phyloP scores from a whole-genome alignment of 2,329 filamentous ascomycete species.

The Cryphonectria nitschkei region DNA sequence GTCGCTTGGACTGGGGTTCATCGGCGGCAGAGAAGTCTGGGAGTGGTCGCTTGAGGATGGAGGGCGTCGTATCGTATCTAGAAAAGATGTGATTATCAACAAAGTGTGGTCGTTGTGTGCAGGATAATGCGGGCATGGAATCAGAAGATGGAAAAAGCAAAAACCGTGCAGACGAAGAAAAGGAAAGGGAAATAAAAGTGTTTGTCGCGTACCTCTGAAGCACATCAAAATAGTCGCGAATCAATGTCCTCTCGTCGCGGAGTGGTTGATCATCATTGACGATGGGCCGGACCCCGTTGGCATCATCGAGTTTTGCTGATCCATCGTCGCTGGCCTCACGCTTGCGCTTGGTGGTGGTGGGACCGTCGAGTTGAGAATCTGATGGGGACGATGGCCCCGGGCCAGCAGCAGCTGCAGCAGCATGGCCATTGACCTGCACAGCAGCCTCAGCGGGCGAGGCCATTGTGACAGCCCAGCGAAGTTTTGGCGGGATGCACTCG shows the following conservation, averaged over 20 bases:
- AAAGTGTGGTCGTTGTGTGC: not conserved
- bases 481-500: not conserved
- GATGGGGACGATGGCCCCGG: slow-evolving; percentile 32
- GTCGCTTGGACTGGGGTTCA: slow-evolving; percentile 63
- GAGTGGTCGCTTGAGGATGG: slow-evolving; percentile 59
- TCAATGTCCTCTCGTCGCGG: slow-evolving; percentile 41
- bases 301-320: slow-evolving; percentile 25
- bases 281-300: slow-evolving; percentile 36
- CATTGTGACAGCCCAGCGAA: slow-evolving; percentile 34
- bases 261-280: slow-evolving; percentile 34
- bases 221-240: slow-evolving; percentile 48
- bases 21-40: slow-evolving; percentile 46
- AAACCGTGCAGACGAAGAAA: not conserved
- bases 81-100: slow-evolving; percentile 13
- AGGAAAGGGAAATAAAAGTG: not conserved
- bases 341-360: slow-evolving; percentile 56
- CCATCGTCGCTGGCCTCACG: slow-evolving; percentile 51
- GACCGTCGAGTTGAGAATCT: slow-evolving; percentile 12
- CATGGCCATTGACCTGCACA: slow-evolving; percentile 34
- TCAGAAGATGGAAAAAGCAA: not conserved
- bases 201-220: slow-evolving; percentile 45
- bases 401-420: slow-evolving; percentile 8
- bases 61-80: slow-evolving; percentile 59
- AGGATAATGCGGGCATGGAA: not conserved
- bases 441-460: slow-evolving; percentile 36